Percentiles rank a stretch among this genome's conserved stretches.
phyloP scores from a whole-genome alignment of 306 rosid genomes.

The Alnus rubra region DNA sequence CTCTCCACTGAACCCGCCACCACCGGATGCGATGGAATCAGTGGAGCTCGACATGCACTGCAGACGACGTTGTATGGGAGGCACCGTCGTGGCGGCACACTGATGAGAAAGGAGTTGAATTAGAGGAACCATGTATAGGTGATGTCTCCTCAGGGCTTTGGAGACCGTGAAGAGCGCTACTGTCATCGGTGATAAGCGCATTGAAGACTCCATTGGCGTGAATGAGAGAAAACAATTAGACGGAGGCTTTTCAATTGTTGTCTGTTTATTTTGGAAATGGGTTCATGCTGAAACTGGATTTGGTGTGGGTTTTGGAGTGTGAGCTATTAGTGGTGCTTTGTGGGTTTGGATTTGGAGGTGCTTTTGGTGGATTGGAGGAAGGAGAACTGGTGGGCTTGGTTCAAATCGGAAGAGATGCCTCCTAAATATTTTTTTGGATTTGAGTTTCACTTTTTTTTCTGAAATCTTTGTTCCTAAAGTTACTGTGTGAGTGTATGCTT shows the following conservation, averaged over 20 bases:
- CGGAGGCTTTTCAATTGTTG: too few relatives aligned
- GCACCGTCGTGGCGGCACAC: slow-evolving; percentile 19
- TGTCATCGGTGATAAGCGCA: slow-evolving; percentile 43
- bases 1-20: slow-evolving; percentile 45
- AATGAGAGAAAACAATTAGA: not conserved
- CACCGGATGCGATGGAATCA: slow-evolving; percentile 51
- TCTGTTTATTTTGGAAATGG: slow-evolving; percentile 24
- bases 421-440: not conserved
- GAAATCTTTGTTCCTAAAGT: too few relatives aligned
- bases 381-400: slow-evolving; percentile 17
- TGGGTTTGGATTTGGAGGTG: not conserved
- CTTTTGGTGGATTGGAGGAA: slow-evolving; percentile 8
- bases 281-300: slow-evolving; percentile 36
- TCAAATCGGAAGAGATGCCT: slow-evolving; percentile 46
- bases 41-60: slow-evolving; percentile 60
- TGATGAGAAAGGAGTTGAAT: slow-evolving; percentile 22
- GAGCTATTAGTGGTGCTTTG: too few relatives aligned
- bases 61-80: slow-evolving; percentile 33
- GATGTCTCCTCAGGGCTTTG: slow-evolving; percentile 55
- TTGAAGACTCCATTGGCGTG: slow-evolving; percentile 63
- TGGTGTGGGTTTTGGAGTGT: too few relatives aligned
- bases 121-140: slow-evolving; percentile 24
- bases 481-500: too few relatives aligned
- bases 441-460: too few relatives aligned
- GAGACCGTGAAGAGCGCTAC: slow-evolving; percentile 41